phyloP scores from a whole-genome alignment of 805 yeast genomes.

The Metschnikowia hibisci region DNA sequence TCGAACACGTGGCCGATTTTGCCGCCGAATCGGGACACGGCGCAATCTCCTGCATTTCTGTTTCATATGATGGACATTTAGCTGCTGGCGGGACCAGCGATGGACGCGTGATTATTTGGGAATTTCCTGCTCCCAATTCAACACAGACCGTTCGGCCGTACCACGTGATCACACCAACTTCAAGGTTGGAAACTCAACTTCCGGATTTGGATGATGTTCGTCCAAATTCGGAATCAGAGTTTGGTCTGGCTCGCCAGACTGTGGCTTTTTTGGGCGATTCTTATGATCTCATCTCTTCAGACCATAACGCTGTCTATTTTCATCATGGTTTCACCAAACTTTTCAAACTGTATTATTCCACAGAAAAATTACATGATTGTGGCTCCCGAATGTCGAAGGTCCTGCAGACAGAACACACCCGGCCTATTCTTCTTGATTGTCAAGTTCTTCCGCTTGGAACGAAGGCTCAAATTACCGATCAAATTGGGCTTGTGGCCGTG shows the following conservation, averaged over 20 bases:
- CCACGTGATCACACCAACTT: constrained; percentile 12
- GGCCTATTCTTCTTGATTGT: constrained; percentile 28
- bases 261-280: constrained; percentile 29
- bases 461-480: constrained; percentile 49
- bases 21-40: neutral
- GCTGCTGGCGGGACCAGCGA: constrained; percentile 63
- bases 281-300: constrained; percentile 31
- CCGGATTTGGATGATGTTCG: neutral
- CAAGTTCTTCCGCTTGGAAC: constrained; percentile 61
- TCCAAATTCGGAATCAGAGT: too few species aligned
- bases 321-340: constrained; percentile 64
- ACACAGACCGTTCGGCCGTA: constrained; percentile 2
- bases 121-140: constrained; percentile 25
- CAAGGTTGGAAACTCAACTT: neutral
- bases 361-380: neutral
- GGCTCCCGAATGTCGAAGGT: constrained; percentile 30
- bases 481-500: constrained; percentile 56
- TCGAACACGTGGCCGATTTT: constrained; percentile 17
- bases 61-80: constrained; percentile 66
- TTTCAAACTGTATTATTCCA: constrained; percentile 41
- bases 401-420: constrained; percentile 33
- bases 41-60: constrained; percentile 48
- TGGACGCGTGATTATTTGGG: constrained; percentile 73
- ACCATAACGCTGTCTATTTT: constrained; percentile 44
- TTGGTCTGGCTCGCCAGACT: constrained; percentile 15